Evolutionary conservation across 176 grass and related monocot species (phyloP).

Genomic region (Carex parvula): DNA sequence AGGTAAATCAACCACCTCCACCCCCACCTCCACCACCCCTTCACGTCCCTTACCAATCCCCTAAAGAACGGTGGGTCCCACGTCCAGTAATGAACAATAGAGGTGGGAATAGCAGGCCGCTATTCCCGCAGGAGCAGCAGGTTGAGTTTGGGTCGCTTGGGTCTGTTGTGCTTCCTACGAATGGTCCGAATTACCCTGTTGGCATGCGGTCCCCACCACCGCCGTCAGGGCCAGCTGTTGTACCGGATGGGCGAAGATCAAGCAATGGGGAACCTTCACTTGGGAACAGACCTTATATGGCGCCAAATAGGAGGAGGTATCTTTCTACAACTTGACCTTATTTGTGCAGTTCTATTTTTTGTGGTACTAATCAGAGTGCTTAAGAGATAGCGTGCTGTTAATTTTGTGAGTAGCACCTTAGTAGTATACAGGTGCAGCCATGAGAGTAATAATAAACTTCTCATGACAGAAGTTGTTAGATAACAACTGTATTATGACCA

Average conservation of each 20-base stretch:
- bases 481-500: background rate
- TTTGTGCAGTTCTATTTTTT: background rate
- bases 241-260: background rate
- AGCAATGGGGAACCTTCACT: background rate
- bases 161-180: background rate
- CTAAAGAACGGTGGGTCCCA: background rate
- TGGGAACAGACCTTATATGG: background rate
- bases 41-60: background rate
- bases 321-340: background rate
- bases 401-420: background rate
- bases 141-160: background rate
- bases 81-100: background rate
- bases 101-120: background rate
- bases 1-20: background rate
- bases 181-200: background rate
- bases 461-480: background rate
- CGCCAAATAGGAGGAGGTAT: background rate
- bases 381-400: background rate
- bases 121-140: background rate
- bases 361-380: background rate
- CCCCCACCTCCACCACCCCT: constrained; percentile 13
- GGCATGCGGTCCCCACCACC: background rate
- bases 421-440: background rate
- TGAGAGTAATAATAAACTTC: background rate
- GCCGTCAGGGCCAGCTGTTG: background rate